Conservation (phyloP, 192 early-diverging fungal genomes). For the Gryganskiella cystojenkinii region DNA sequence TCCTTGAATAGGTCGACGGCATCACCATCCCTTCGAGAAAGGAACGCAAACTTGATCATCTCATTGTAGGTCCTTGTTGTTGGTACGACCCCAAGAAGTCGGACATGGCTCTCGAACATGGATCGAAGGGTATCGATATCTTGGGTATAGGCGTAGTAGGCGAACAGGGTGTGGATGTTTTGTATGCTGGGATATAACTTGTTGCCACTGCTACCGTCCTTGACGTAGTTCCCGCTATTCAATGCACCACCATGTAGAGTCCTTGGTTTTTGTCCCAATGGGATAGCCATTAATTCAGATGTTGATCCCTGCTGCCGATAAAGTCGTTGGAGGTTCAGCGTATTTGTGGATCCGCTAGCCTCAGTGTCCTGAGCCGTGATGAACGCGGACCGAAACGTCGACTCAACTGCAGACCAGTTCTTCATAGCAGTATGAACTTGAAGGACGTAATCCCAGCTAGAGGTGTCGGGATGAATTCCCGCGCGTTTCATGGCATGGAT, state of each 20-base stretch:
- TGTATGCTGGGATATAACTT: conserved; percentile 28
- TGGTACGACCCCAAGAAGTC: conserved; percentile 43
- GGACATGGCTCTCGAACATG: conserved; percentile 49
- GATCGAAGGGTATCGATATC: conserved; percentile 39
- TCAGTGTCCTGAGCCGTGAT: conserved; percentile 4
- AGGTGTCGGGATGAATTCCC: conserved; percentile 45
- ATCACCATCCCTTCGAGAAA: conserved; percentile 24
- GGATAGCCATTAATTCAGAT: conserved; percentile 22
- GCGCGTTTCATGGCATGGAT: conserved; percentile 30
- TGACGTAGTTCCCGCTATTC: conserved; percentile 11
- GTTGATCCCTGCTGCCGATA: neutral
- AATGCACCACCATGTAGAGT: conserved; percentile 23
- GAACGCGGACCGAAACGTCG: conserved; percentile 26
- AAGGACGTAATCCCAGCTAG: conserved; percentile 40
- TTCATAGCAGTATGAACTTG: conserved; percentile 42
- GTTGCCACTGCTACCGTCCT: neutral
- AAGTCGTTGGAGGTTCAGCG: neutral
- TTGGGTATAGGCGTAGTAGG: conserved; percentile 45
- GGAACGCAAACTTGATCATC: conserved; percentile 53
- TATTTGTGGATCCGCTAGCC: neutral
- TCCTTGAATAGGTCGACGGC: conserved; percentile 36
- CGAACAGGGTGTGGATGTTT: conserved; percentile 48
- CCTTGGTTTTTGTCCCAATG: conserved; percentile 26
- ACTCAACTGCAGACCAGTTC: conserved; percentile 39
- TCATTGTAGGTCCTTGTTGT: conserved; percentile 45